Evolutionary conservation across 2,329 filamentous ascomycete species (phyloP), one percentile per base, ranked within the genome.

Genomic region (Colletotrichum salicis): DNA sequence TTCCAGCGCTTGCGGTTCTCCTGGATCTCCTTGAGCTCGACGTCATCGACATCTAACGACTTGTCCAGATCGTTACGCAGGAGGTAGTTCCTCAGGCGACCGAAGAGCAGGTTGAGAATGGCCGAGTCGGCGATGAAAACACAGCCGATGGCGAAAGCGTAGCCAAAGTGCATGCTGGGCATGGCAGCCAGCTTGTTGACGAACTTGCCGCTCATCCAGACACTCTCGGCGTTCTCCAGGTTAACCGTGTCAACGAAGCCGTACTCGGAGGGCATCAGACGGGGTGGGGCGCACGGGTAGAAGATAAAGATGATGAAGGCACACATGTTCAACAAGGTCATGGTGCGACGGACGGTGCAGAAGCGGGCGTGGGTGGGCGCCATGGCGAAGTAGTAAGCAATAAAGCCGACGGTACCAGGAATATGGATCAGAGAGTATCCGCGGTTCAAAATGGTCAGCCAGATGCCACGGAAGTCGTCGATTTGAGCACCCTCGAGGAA

Each of bases 251-350:
- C 90, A 69, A 90, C 84, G 75, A 91, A 91, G 4, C 87, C 88
- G 70, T 85, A 91, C 76, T 92, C 83, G 19, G 84, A 82, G 6
- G 89, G 91, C 66, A 91, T 83, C 63, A 91, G 82, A 12, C 89
- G 85, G 64, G 89, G 89, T 1, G 89, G 89, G 88, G 91, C 91
- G 77, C 88, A 90, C 11, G 90, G 90, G 82, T 87, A 91, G 29
- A 88, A 79, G n/a, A 88, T 89, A 77, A 92, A 92, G 71, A 89
- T 84, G 73, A 88, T 75, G 74, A 92, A 91, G 56, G 89, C 89
- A 65, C 89, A 78, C 35, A 90, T 82, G 74, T 92, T 92, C 75
- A 88, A 88, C 75, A 91, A 84, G 29, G 89, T 89, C 86, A 82
- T 83, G 75, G 80, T 83, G 45, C 81, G 81, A 55, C 81, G 81